phyloP scores from a whole-genome alignment of 306 rosid genomes.

The Castanospermum australe region DNA sequence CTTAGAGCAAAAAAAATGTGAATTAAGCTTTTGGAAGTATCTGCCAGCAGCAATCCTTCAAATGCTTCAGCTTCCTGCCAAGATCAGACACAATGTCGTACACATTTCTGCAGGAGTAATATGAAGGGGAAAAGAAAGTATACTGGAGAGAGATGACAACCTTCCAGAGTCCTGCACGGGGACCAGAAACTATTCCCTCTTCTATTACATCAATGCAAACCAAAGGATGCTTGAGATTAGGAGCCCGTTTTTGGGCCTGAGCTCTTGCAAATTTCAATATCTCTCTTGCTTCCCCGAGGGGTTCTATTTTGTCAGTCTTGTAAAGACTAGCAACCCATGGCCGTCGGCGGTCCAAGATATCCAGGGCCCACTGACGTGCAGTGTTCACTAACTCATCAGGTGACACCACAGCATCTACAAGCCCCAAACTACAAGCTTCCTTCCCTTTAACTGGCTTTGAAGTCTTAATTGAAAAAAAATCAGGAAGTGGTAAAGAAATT shows the following conservation, averaged over 20 bases:
- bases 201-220: conserved; percentile 91
- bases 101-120: conserved; percentile 1
- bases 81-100: conserved; percentile 35
- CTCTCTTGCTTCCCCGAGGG: conserved; percentile 95
- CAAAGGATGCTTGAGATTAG: conserved; percentile 82
- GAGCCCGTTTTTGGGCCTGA: conserved; percentile 74
- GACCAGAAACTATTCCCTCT: conserved; percentile 81
- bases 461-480: conserved; percentile 51
- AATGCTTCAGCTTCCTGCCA: conserved; percentile 87
- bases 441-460: conserved; percentile 85
- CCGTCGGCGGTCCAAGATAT: conserved; percentile 56
- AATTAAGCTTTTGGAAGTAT: conserved; percentile 75
- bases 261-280: conserved; percentile 77
- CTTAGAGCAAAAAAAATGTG: conserved; percentile 90
- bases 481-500: conserved; percentile 3
- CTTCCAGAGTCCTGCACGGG: conserved; percentile 92
- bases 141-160: conserved; percentile 44
- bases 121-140: conserved; percentile 21
- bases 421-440: conserved; percentile 81
- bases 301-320: conserved; percentile 78
- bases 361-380: conserved; percentile 88
- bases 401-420: conserved; percentile 80
- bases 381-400: conserved; percentile 66
- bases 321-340: conserved; percentile 93
- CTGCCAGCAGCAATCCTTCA: conserved; percentile 59